Evolutionary conservation across 306 rosid species (phyloP).

Genomic region (Chamaecrista fasciculata): DNA sequence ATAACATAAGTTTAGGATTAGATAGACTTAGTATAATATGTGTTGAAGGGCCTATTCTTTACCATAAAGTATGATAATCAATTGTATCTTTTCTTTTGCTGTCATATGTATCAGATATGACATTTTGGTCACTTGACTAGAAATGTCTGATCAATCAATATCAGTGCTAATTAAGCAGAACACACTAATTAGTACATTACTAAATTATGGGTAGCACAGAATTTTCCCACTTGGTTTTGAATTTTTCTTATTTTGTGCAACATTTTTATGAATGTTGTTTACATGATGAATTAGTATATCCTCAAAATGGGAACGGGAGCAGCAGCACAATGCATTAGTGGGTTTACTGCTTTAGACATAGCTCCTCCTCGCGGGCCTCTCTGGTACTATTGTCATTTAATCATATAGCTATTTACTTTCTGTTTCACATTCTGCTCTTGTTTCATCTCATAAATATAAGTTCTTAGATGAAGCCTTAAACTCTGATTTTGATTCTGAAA

Average conservation of each 20-base stretch:
- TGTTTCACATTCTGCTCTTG: neutral
- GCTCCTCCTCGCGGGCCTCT: conserved; percentile 79
- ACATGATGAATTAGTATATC: conserved; percentile 51
- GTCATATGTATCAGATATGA: too few species aligned
- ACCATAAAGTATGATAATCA: neutral
- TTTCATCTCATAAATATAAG: neutral
- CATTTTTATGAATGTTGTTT: conserved; percentile 8
- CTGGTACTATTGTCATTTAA: conserved; percentile 39
- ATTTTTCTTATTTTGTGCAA: neutral
- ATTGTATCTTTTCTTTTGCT: too few species aligned
- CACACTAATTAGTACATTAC: too few species aligned
- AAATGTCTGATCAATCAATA: too few species aligned
- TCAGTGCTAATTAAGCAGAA: neutral
- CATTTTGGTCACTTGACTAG: too few species aligned
- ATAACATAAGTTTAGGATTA: neutral
- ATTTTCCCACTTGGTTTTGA: too few species aligned
- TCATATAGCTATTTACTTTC: neutral
- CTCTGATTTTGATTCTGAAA: neutral
- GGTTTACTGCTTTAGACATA: conserved; percentile 62
- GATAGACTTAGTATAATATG: neutral
- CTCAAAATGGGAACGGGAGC: conserved; percentile 62
- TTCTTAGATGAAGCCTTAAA: neutral
- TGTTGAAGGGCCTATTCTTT: neutral
- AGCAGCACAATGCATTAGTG: conserved; percentile 68
- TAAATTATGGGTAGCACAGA: neutral